A percentile compares a stretch with the other conserved stretches of the same genome.
phyloP scores from a whole-genome alignment of 108 stramenopile species.

The Ochromonas danica region DNA sequence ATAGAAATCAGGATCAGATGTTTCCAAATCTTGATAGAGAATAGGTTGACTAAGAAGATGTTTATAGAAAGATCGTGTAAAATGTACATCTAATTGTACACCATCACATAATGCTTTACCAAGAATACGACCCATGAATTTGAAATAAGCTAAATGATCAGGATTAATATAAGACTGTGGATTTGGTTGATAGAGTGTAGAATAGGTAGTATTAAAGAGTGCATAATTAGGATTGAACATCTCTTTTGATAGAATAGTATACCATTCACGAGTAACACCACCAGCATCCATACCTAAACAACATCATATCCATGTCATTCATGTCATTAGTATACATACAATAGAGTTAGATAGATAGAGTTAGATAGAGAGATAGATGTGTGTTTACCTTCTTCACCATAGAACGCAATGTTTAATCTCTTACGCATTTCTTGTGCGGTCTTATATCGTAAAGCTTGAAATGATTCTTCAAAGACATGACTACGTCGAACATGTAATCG shows the following conservation, averaged over 20 bases:
- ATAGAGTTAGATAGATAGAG: no score
- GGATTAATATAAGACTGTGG: background rate
- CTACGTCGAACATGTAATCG: background rate
- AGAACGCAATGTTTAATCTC: background rate
- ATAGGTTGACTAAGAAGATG: background rate
- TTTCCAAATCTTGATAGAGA: conserved; percentile 24
- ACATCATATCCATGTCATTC: no score
- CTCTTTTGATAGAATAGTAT: conserved; percentile 2
- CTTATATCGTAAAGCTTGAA: conserved; percentile 3
- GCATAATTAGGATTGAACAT: conserved; percentile 33
- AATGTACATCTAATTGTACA: conserved; percentile 16
- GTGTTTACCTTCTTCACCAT: conserved; percentile 32
- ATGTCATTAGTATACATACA: no score
- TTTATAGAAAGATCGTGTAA: conserved; percentile 36
- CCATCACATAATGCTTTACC: conserved; percentile 33
- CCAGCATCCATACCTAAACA: conserved; percentile 34
- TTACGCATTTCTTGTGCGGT: conserved; percentile 24
- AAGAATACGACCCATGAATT: conserved; percentile 26
- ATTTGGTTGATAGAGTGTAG: conserved; percentile 11
- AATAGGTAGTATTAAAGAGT: background rate
- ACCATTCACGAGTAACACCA: conserved; percentile 30
- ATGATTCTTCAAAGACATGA: conserved; percentile 23
- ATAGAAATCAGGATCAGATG: conserved; percentile 21
- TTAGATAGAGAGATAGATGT: no score
- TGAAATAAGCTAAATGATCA: conserved; percentile 30